Evolutionary conservation across 768 basidiomycete species (phyloP), one percentile per base, ranked within the genome.

Genomic region (Porpolomopsis calyptriformis): DNA sequence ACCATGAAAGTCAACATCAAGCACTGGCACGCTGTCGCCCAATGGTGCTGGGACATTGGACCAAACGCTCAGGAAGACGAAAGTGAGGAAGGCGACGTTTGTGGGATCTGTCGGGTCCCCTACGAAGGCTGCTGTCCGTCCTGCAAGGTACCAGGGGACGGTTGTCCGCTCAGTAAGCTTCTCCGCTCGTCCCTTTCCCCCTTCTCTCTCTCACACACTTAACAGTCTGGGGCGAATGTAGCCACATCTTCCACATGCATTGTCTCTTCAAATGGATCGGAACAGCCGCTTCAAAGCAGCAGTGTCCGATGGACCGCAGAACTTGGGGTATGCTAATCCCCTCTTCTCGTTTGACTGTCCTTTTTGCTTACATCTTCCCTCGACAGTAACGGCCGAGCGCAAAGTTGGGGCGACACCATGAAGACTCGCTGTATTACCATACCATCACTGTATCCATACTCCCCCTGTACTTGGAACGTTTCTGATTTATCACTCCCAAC

Each of bases 191-290:
- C 27, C 39, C 54, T n/a, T 25, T 25, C 11, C 16, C 24, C 10
- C 14, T 34, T 27, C 27, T 19, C 35, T 38, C 2, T 45, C 19
- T 23, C 12, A 25, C 34, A 20, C 33, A 2, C 43, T 25, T 4
- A 1, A 2, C 52, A 98, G 94, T 98, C 45, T 98, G 92, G 89
- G 96, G 96, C 26, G 83, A 96, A 65, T 99, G 94, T 59, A 89
- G 81, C 4, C 96, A 98, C 60, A 81, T 96, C 47, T 99, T 98
- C 58, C 96, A 99, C 60, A 92, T 97, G 89, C 94, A 99, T 61
- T 98, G 94, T 64, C 67, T 99, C 10, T 72, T 94, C 52, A 96
- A 97, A 62, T 99, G 96, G 96, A 78, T 97, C 49, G 82, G 82
- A 3, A 93, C 92, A 0, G 67, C 78, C 4, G 79, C 86, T 11